phyloP scores from a whole-genome alignment of 2,329 filamentous ascomycete species.

The Phaeosphaeria sp. region DNA sequence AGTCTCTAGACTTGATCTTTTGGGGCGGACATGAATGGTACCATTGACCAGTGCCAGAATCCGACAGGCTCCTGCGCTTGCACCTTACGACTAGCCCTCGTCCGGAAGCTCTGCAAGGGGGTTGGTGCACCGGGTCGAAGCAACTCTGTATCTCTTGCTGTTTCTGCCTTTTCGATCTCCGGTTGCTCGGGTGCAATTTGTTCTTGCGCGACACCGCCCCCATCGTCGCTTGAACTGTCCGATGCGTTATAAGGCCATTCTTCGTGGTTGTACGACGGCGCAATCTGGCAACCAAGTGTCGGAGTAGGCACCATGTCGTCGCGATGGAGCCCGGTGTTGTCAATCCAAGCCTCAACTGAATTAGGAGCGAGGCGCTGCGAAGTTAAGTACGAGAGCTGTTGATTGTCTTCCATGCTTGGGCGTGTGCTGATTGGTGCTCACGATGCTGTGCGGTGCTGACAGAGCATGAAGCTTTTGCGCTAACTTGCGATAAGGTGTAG shows the following conservation, averaged over 20 bases:
- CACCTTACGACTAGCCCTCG: conserved; percentile 26
- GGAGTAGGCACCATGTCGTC: conserved; percentile 20
- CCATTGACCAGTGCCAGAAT: conserved; percentile 41
- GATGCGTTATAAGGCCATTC: conserved; percentile 18
- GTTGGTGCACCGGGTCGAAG: conserved; percentile 14
- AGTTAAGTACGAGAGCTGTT: not conserved
- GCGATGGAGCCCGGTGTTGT: not conserved
- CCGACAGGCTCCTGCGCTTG: conserved; percentile 23
- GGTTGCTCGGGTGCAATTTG: conserved; percentile 3
- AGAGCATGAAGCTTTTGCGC: conserved; percentile 5
- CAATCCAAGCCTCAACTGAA: not conserved
- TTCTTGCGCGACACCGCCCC: conserved; percentile 4
- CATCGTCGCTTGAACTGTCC: conserved; percentile 15
- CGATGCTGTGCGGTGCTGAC: conserved; percentile 4
- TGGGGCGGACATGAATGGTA: conserved; percentile 6
- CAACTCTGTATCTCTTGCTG: conserved; percentile 14
- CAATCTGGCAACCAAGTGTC: conserved; percentile 35
- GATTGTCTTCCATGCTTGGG: not conserved
- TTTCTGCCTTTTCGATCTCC: conserved; percentile 32
- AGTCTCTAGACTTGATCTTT: not conserved
- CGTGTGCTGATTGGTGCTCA: not conserved
- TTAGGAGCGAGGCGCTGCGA: not conserved
- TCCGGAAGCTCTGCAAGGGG: conserved; percentile 19
- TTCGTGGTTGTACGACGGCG: conserved; percentile 30
- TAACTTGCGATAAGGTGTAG: not conserved